Percentiles rank a stretch among this genome's conserved stretches.
Conservation (phyloP, 495 filamentous ascomycete species). For the Xylaria flabelliformis region DNA sequence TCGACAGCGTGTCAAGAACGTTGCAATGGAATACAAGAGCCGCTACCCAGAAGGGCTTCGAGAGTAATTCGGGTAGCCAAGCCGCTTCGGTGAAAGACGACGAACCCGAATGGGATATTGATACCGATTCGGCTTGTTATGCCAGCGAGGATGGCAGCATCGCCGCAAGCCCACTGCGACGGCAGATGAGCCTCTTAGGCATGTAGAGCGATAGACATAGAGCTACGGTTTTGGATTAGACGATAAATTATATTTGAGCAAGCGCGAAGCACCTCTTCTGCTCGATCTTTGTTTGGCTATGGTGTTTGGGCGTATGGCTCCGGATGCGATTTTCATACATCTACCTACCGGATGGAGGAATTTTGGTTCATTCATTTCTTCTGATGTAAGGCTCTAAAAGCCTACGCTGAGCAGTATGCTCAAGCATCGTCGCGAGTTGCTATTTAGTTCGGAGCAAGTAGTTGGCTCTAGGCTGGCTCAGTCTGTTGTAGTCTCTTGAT, state of each 20-base stretch:
- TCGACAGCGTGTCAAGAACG: constrained; percentile 88
- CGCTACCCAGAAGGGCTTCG: constrained; percentile 83
- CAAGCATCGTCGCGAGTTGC: not conserved
- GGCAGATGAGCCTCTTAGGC: constrained; percentile 69
- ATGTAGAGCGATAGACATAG: constrained; percentile 48
- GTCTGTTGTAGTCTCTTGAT: constrained; percentile 1
- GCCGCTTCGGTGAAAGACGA: constrained; percentile 51
- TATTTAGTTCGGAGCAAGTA: not conserved
- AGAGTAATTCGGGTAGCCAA: constrained; percentile 47
- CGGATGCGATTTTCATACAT: not conserved
- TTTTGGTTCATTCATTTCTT: not conserved
- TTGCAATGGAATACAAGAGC: constrained; percentile 92
- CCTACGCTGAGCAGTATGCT: not conserved
- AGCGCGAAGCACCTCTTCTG: constrained; percentile 20
- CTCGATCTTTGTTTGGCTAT: constrained; percentile 13
- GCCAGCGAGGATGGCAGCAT: constrained; percentile 67
- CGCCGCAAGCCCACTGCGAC: constrained; percentile 68
- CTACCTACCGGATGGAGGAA: not conserved
- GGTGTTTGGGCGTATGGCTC: constrained; percentile 25
- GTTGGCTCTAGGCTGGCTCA: not conserved
- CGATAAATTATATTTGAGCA: constrained; percentile 15
- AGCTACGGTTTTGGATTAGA: constrained; percentile 33
- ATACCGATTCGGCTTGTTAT: constrained; percentile 74
- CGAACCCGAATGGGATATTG: constrained; percentile 78
- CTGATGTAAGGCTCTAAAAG: not conserved